phyloP scores from a whole-genome alignment of 2,329 filamentous ascomycete species.

The Fusarium napiforme region DNA sequence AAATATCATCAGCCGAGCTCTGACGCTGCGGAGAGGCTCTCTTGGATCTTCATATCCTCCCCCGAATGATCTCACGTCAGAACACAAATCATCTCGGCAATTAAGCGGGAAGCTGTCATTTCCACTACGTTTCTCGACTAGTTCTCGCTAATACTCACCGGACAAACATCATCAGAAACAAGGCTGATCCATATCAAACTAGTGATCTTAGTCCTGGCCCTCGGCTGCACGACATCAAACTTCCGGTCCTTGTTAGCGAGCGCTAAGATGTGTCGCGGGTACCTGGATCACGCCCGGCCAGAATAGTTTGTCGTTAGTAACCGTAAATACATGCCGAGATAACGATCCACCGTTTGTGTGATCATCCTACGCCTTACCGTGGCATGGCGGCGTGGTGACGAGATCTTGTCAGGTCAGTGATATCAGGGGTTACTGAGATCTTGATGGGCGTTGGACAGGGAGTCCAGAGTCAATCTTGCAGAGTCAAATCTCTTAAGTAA shows the following conservation, averaged over 20 bases:
- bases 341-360: not conserved
- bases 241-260: constrained; percentile 19
- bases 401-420: constrained; percentile 7
- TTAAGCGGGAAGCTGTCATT: not conserved
- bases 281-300: constrained; percentile 14
- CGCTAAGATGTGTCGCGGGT: constrained; percentile 18
- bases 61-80: not conserved
- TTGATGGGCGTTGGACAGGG: not conserved
- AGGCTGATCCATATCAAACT: constrained; percentile 19
- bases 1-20: not conserved
- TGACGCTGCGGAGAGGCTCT: not conserved
- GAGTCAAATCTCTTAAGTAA: not conserved
- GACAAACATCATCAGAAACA: constrained; percentile 12
- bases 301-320: not conserved
- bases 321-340: not conserved
- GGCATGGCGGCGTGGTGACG: not conserved
- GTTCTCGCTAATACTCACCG: not conserved
- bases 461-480: not conserved
- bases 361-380: not conserved
- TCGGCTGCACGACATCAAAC: constrained; percentile 35
- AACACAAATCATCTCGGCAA: not conserved
- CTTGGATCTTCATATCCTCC: not conserved
- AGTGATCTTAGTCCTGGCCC: constrained; percentile 14
- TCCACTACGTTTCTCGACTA: not conserved
- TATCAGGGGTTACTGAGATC: constrained; percentile 5